These are phyloP conservation scores for Lanmaoa rubissima DNA, from an alignment of 768 basidiomycete genomes.

Conservation along the genomic window DNA sequence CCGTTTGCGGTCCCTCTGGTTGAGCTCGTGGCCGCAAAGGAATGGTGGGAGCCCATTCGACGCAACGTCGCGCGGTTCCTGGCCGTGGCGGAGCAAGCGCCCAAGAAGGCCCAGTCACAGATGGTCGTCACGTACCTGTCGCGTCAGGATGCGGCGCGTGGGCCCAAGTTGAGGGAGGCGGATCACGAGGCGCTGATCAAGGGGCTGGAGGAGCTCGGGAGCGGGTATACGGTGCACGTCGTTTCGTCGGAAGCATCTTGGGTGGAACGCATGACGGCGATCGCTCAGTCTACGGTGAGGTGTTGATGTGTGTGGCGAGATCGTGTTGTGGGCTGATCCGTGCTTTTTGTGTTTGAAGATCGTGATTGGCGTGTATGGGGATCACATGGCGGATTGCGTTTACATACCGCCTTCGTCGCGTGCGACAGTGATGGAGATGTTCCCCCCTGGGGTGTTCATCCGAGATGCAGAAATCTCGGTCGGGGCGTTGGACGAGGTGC, in stretches of 20 bases:
- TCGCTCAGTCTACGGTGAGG: slow-evolving; percentile 67
- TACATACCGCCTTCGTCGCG: slow-evolving; percentile 64
- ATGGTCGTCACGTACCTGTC: slow-evolving; percentile 67
- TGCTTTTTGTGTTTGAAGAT: slow-evolving; percentile 38
- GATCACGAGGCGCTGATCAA: slow-evolving; percentile 62
- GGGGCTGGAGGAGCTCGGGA: slow-evolving; percentile 52
- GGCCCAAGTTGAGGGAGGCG: slow-evolving; percentile 48
- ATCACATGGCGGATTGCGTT: slow-evolving; percentile 62
- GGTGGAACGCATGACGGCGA: slow-evolving; percentile 60
- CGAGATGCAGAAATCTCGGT: slow-evolving; percentile 60
- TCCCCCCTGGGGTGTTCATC: slow-evolving; percentile 62
- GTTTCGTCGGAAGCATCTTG: slow-evolving; percentile 54
- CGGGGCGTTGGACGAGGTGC: slow-evolving; percentile 46
- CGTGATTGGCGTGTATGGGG: slow-evolving; percentile 57
- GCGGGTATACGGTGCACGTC: slow-evolving; percentile 55
- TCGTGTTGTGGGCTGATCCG: not conserved
- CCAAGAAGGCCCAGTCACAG: slow-evolving; percentile 26
- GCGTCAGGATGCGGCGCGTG: slow-evolving; percentile 50
- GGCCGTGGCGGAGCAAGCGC: slow-evolving; percentile 26
- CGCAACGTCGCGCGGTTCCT: slow-evolving; percentile 44
- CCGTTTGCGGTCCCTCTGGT: slow-evolving; percentile 41
- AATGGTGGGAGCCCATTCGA: slow-evolving; percentile 72
- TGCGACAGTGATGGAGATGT: slow-evolving; percentile 75
- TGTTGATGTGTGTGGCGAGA: not conserved
- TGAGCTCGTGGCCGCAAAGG: slow-evolving; percentile 41